These are phyloP conservation scores for Dentipellis sp. DNA, from an alignment of 768 basidiomycete species.

Conservation along the genomic window DNA sequence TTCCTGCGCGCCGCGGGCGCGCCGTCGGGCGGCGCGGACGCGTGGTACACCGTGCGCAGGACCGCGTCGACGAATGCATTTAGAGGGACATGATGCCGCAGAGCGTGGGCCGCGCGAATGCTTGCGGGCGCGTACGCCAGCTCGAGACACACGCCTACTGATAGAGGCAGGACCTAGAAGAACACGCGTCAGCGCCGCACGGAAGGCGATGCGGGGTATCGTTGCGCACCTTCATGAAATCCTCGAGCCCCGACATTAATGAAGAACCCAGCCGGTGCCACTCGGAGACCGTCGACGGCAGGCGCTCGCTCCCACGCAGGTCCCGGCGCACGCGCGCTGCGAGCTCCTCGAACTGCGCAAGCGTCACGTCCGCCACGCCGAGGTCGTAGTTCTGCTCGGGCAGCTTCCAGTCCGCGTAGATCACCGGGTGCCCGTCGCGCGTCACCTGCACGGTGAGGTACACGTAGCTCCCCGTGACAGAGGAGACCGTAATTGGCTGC, in stretches of 20 bases:
- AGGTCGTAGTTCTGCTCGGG: conserved; percentile 69
- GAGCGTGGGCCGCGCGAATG: conserved; percentile 32
- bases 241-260: not conserved
- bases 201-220: not conserved
- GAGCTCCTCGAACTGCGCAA: conserved; percentile 68
- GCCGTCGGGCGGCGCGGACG: conserved; percentile 41
- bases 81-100: conserved; percentile 52
- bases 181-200: not conserved
- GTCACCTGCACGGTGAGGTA: conserved; percentile 88
- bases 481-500: conserved; percentile 75
- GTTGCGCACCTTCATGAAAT: conserved; percentile 4
- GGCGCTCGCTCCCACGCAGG: conserved; percentile 19
- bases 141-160: conserved; percentile 74
- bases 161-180: conserved; percentile 45
- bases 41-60: conserved; percentile 73
- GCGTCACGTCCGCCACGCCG: conserved; percentile 76
- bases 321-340: conserved; percentile 42
- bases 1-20: conserved; percentile 49
- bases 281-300: conserved; percentile 24
- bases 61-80: conserved; percentile 83
- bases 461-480: conserved; percentile 82
- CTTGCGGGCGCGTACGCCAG: conserved; percentile 61
- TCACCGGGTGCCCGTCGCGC: conserved; percentile 82
- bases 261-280: conserved; percentile 29
- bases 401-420: conserved; percentile 67